A percentile compares a stretch with the other conserved stretches of the same genome.
Conservation (phyloP, 306 rosid genomes). For the Rubus parviflorus region DNA sequence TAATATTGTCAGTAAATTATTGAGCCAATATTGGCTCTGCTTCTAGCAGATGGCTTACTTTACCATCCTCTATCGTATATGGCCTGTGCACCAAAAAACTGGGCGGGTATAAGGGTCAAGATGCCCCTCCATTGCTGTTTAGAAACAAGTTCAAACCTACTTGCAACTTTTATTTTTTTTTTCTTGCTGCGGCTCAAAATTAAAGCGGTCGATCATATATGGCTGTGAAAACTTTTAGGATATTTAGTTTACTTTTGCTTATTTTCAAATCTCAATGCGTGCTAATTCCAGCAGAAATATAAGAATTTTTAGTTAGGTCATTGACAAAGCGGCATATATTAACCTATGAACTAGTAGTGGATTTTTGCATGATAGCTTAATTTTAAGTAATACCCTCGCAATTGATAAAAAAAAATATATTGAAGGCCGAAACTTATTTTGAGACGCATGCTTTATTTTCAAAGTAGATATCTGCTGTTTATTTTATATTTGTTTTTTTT, state of each 20-base stretch:
- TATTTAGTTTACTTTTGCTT: not conserved
- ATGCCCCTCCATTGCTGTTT: constrained; percentile 37
- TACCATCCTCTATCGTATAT: constrained; percentile 12
- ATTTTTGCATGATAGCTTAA: too few relatives aligned
- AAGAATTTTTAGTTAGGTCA: not conserved
- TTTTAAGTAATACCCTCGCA: too few relatives aligned
- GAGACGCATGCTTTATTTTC: not conserved
- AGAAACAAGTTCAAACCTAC: not conserved
- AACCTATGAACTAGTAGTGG: too few relatives aligned
- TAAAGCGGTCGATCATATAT: not conserved
- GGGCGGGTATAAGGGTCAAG: constrained; percentile 29
- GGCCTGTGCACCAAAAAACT: constrained; percentile 3
- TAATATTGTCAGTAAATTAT: constrained; percentile 43
- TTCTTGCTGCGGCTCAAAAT: not conserved
- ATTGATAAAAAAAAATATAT: too few relatives aligned
- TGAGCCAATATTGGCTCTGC: constrained; percentile 16
- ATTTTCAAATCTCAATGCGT: not conserved
- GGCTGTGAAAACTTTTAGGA: not conserved
- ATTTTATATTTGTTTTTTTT: not conserved
- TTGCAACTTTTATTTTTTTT: not conserved
- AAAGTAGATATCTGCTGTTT: not conserved
- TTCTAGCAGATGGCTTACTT: not conserved
- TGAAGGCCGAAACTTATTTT: not conserved
- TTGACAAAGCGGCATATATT: too few relatives aligned
- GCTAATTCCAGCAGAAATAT: not conserved